Evolutionary conservation across 1,284 basidiomycete genomes (phyloP), one percentile per base, ranked within the genome.

Genomic region (Polyporus tsugae): DNA sequence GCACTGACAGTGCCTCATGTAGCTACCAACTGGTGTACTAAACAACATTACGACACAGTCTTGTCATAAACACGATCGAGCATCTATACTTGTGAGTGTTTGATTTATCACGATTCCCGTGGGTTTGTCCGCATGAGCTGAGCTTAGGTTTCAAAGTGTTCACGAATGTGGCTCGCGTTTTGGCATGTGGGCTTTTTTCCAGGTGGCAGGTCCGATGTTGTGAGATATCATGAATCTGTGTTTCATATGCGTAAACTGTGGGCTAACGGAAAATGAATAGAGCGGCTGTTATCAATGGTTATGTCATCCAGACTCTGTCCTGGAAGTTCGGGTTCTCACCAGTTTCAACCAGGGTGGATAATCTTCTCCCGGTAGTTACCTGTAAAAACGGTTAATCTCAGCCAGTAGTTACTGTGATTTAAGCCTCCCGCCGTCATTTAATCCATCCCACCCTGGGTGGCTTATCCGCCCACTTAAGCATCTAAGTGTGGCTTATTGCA

Each of bases 131-230:
- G n/a, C n/a, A n/a, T n/a, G n/a, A n/a, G n/a, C n/a, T n/a, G n/a
- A n/a, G n/a, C n/a, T n/a, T n/a, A n/a, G n/a, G n/a, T n/a, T n/a
- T 39, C 46, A 35, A 39, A 82, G 82, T 69, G 80, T 84, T 2
- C 83, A 85, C 55, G 82, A 84, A 66, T 78, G 83, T 49, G 83
- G 83, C 7, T 78, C 79, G 57, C 78, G 83, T 38, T 75, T 81
- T 0, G 79, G 81, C 6, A 80, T 83, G 6, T 85, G 83, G 83
- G 81, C 79, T 63, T 81, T 83, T 60, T 74, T 80, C 0, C 81
- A 84, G 57, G 78, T 84, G 76, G 77, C 81, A 6, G 83, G 83
- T 0, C 83, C 83, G 53, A 84, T 74, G 0, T 67, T 83, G 82
- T 82, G 63, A 39, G 81, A 67, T 29, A 63, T 17, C 63, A 5